These are phyloP conservation scores for Fusarium dlaminii DNA, from an alignment of 2,329 filamentous ascomycete species.

Conservation along the genomic window DNA sequence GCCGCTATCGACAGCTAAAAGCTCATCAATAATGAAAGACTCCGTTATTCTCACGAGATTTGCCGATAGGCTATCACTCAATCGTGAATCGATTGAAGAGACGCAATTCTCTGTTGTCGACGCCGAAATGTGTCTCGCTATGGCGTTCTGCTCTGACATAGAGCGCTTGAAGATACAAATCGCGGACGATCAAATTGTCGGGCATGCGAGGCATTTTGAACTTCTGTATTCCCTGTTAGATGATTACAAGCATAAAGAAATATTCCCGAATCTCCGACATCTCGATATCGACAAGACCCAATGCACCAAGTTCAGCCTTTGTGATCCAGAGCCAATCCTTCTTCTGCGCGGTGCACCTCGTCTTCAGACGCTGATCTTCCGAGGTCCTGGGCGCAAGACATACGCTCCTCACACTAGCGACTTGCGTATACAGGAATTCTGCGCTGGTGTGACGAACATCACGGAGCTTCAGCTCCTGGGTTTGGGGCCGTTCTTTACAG, in stretches of 20 bases:
- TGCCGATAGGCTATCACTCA: background rate
- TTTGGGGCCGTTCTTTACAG: background rate
- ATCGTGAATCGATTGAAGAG: rapidly evolving
- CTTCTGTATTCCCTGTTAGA: rapidly evolving
- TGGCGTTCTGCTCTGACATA: background rate
- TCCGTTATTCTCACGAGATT: background rate
- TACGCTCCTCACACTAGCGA: rapidly evolving
- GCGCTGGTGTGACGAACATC: background rate
- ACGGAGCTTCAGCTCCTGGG: background rate
- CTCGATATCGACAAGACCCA: background rate
- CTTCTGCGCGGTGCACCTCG: background rate
- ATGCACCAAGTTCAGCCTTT: background rate
- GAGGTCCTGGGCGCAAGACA: background rate
- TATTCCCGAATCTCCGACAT: background rate
- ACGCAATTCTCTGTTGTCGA: rapidly evolving
- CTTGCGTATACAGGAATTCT: rapidly evolving
- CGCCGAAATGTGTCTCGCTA: background rate
- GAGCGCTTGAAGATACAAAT: background rate
- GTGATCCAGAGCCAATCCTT: background rate
- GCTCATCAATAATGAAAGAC: background rate
- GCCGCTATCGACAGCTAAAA: rapidly evolving
- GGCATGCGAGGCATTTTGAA: background rate
- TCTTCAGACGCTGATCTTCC: background rate
- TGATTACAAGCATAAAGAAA: rapidly evolving
- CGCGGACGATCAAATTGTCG: rapidly evolving